A percentile compares a stretch with the other conserved stretches of the same genome.
These are phyloP conservation scores for Tritrichomonas foetus DNA, from an alignment of 208 protist genomes.

Conservation along the genomic window DNA sequence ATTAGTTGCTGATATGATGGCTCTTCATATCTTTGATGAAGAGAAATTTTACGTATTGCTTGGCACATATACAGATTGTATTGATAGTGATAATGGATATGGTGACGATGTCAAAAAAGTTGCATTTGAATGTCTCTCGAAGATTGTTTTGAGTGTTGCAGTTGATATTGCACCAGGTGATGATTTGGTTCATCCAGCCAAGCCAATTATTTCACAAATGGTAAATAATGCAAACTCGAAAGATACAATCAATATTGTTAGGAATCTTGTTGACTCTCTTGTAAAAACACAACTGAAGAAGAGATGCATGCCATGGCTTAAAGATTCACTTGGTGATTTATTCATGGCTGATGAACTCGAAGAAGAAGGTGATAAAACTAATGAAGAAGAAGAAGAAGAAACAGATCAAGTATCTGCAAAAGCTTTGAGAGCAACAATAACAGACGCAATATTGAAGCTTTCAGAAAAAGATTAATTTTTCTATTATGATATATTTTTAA, in stretches of 20 bases:
- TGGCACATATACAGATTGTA: no score
- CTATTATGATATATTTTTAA: no score
- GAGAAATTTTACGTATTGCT: background rate
- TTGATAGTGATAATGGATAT: background rate
- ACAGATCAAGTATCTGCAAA: no score
- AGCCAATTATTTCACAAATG: background rate
- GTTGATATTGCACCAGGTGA: background rate
- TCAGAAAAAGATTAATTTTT: no score
- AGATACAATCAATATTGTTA: background rate
- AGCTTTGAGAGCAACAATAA: no score
- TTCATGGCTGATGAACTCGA: background rate
- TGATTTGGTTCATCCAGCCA: background rate
- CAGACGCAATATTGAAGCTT: no score
- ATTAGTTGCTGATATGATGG: background rate
- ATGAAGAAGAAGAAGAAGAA: background rate
- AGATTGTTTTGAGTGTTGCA: background rate
- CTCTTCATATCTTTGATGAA: background rate
- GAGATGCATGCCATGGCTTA: slow-evolving; percentile 5
- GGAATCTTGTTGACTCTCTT: background rate
- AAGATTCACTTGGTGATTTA: background rate
- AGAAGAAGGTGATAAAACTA: background rate
- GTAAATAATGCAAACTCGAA: background rate
- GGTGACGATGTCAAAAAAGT: background rate
- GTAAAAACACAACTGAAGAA: background rate
- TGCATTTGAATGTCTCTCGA: background rate